Percentiles rank a stretch among this genome's conserved stretches.
Evolutionary conservation across 768 basidiomycete species (phyloP).

Genomic region (Flagelloscypha sp.): DNA sequence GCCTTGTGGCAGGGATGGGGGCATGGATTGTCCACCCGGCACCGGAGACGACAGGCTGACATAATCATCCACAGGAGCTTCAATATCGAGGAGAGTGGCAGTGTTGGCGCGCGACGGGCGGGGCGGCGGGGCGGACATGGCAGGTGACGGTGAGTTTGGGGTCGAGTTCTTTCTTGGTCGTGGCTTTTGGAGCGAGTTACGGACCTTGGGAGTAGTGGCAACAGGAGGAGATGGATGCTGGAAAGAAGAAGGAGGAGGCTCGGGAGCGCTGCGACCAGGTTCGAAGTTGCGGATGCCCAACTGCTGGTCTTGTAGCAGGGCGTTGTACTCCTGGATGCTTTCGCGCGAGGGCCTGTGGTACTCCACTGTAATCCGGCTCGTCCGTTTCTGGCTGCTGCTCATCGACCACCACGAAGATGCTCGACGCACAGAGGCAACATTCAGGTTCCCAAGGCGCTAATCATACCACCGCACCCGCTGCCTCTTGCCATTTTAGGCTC

Average conservation of each 20-base stretch:
- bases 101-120: conserved; percentile 83
- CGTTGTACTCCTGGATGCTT: conserved; percentile 71
- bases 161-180: conserved; percentile 50
- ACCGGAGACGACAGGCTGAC: too few species aligned
- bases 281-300: conserved; percentile 44
- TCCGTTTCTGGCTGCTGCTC: background rate
- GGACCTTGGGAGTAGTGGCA: conserved; percentile 25
- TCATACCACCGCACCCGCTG: too few species aligned
- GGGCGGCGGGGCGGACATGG: conserved; percentile 51
- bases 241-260: conserved; percentile 24
- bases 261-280: conserved; percentile 40
- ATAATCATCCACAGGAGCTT: conserved; percentile 30
- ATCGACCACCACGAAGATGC: background rate
- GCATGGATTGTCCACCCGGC: conserved; percentile 25
- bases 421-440: background rate
- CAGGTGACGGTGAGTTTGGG: conserved; percentile 24
- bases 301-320: conserved; percentile 56
- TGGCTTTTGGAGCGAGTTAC: conserved; percentile 59
- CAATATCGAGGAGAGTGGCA: conserved; percentile 66
- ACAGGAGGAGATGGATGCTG: conserved; percentile 20
- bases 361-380: conserved; percentile 56
- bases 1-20: conserved; percentile 7
- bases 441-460: too few species aligned
- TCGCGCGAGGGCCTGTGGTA: conserved; percentile 68
- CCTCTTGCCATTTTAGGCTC: too few species aligned